Evolutionary conservation across 441 rosid species (phyloP), one percentile per base, ranked within the genome.

Genomic region (Bocquillonia castaneifolia): DNA sequence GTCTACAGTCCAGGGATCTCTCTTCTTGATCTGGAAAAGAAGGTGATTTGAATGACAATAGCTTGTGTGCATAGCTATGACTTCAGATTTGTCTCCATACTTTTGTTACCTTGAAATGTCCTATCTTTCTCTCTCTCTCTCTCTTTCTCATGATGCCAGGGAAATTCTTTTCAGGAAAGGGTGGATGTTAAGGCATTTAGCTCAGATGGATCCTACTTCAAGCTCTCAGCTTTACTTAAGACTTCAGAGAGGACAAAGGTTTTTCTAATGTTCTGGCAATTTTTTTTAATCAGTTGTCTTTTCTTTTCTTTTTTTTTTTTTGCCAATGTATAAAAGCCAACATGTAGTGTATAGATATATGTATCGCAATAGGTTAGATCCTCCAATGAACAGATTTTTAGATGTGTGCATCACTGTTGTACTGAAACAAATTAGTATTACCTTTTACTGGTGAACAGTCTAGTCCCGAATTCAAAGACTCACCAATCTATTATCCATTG

Each of bases 161-260:
- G 59, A 39, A 79, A 18, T 65, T 10, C 32, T 72, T 78, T 83
- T 22, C 88, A 96, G 98, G 97, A 93, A 83, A 88, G 98, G 73
- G 86, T 96, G 76, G 97, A 84, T 81, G 87, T 93, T 59, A 84
- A 86, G 70, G 98, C 99, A 65, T 87, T 79, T 67, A 74, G 82
- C 76, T 86, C 95, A 31, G 93, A 96, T 74, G 88, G 87, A 73
- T 86, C 87, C 55, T 96, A 93, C 81, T 88, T 84, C 85, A 93
- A 80, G 83, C 91, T 96, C 79, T 89, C 99, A 53, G 96, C 93
- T 62, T 64, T 81, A 59, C 72, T 96, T 76, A 91, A 93, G 96
- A 88, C 97, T 71, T 89, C 94, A 8, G 96, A 93, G 78, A 87
- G 98, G 85, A 96, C 99, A 66, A 96, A 96, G 99, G 99, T 96